Evolutionary conservation across 805 yeast genomes (phyloP).

Genomic region (Priceomyces medius): DNA sequence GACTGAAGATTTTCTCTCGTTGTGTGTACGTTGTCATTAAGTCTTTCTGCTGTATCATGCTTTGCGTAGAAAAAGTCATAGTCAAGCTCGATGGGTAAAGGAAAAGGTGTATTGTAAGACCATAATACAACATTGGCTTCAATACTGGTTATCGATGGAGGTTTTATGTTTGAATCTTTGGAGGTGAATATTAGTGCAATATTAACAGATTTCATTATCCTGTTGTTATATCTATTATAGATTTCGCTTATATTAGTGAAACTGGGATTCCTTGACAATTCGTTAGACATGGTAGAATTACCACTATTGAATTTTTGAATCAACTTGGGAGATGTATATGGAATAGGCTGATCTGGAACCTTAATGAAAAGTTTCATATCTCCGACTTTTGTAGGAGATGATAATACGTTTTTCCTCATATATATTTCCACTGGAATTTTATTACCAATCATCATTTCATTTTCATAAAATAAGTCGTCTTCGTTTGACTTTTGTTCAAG

Average conservation of each 20-base stretch:
- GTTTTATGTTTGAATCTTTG: constrained; percentile 19
- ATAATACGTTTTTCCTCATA: constrained; percentile 37
- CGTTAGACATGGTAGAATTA: constrained; percentile 3
- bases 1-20: constrained; percentile 35
- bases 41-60: constrained; percentile 16
- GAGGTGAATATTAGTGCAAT: constrained; percentile 29
- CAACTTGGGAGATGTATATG: constrained; percentile 38
- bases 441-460: constrained; percentile 29
- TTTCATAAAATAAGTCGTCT: constrained; percentile 10
- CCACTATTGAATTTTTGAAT: constrained; percentile 37
- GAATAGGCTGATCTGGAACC: constrained; percentile 34
- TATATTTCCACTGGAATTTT: constrained; percentile 20
- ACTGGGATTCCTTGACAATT: constrained; percentile 8
- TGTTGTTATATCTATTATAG: constrained; percentile 28
- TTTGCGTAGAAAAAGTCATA: constrained; percentile 41
- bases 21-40: constrained; percentile 26
- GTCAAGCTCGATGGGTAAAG: constrained; percentile 37
- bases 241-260: constrained; percentile 24
- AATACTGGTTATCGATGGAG: constrained; percentile 34
- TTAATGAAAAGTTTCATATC: constrained; percentile 29
- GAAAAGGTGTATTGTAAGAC: constrained; percentile 41
- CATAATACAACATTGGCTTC: constrained; percentile 40
- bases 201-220: constrained; percentile 21
- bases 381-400: constrained; percentile 34
- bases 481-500: constrained; percentile 1